Conservation (phyloP, 768 basidiomycete genomes). For the Gautieria morchelliformis region DNA sequence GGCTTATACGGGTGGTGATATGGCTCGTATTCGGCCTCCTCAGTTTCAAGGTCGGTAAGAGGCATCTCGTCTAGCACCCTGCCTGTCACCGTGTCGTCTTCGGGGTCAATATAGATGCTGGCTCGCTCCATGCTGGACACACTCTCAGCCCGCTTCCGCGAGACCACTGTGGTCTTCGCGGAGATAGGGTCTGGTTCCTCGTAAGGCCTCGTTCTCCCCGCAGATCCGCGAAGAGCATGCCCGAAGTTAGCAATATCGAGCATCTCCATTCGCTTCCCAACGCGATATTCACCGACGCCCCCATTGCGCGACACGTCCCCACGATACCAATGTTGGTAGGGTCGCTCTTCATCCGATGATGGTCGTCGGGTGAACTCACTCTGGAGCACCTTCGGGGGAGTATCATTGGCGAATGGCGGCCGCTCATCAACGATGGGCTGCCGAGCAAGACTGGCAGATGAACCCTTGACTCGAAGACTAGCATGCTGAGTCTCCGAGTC, state of each 20-base stretch:
- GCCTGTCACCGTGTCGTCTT: constrained; percentile 38
- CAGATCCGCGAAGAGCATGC: constrained; percentile 37
- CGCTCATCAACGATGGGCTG: not conserved
- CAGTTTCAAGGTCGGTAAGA: constrained; percentile 59
- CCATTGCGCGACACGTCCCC: constrained; percentile 81
- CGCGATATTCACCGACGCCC: constrained; percentile 76
- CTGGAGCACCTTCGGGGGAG: not conserved
- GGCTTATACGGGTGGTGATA: constrained; percentile 16
- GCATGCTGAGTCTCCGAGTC: not conserved
- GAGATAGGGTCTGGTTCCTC: constrained; percentile 17
- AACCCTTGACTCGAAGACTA: not conserved
- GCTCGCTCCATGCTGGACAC: constrained; percentile 37
- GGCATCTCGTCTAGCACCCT: constrained; percentile 70
- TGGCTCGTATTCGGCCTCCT: constrained; percentile 27
- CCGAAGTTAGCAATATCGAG: constrained; percentile 82
- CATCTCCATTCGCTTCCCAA: constrained; percentile 73
- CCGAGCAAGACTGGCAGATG: not conserved
- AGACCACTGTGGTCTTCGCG: constrained; percentile 14
- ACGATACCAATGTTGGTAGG: constrained; percentile 86
- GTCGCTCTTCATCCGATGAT: constrained; percentile 69
- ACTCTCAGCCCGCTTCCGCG: constrained; percentile 58
- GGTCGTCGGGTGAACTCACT: constrained; percentile 25
- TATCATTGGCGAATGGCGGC: not conserved
- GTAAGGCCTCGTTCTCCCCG: constrained; percentile 17
- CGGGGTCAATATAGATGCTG: constrained; percentile 57